Evolutionary conservation across 805 yeast species (phyloP).

Genomic region (Kluyveromyces aestuarii): DNA sequence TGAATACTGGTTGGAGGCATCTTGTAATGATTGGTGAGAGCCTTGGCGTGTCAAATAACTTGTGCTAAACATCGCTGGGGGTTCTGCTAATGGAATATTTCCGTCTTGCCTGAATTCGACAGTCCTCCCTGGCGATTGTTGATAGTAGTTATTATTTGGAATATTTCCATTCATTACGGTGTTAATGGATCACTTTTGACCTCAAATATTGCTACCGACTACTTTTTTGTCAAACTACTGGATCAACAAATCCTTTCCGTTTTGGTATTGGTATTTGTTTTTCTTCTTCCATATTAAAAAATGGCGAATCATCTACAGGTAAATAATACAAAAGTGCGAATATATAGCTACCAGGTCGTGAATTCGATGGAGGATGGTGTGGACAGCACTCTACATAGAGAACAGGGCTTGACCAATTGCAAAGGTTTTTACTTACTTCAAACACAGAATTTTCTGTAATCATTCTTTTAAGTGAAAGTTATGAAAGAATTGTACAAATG

Average conservation of each 20-base stretch:
- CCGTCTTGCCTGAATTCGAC: neutral
- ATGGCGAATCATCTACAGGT: neutral
- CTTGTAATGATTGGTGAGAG: conserved; percentile 32
- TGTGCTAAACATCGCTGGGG: conserved; percentile 28
- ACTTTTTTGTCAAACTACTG: neutral
- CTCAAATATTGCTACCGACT: too few relatives aligned
- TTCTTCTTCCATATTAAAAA: neutral
- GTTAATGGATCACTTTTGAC: neutral
- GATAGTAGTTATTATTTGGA: conserved; percentile 2
- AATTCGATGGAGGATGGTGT: too few relatives aligned
- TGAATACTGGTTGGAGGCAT: conserved; percentile 11
- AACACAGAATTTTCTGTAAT: neutral
- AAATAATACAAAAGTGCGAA: too few relatives aligned
- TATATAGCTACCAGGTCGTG: too few relatives aligned
- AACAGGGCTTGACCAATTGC: too few relatives aligned
- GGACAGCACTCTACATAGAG: too few relatives aligned
- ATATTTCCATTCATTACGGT: neutral
- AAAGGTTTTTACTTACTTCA: too few relatives aligned
- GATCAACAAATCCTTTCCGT: neutral
- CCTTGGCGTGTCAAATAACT: conserved; percentile 31
- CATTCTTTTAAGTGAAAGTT: neutral
- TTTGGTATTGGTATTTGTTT: neutral
- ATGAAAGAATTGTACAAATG: neutral
- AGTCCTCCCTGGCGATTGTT: neutral
- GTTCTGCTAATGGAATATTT: conserved; percentile 8